Percentiles rank a stretch among this genome's conserved stretches.
Conservation (phyloP, 768 basidiomycete species). For the Mycena epipterygia region DNA sequence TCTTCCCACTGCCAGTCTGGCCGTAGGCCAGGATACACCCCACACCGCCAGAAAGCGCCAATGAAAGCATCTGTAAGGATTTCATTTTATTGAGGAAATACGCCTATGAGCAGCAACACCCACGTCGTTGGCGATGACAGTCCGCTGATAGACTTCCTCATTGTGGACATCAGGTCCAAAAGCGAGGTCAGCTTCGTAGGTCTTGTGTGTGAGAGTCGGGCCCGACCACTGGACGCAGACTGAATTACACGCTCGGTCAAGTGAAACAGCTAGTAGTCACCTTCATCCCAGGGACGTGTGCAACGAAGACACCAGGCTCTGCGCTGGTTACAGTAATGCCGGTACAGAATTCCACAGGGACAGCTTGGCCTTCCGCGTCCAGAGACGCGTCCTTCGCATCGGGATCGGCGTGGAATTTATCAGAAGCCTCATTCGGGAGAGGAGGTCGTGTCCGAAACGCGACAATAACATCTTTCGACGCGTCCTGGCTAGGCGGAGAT, state of each 20-base stretch:
- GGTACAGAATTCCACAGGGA: slow-evolving; percentile 43
- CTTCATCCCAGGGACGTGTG: slow-evolving; percentile 52
- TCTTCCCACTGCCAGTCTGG: slow-evolving; percentile 50
- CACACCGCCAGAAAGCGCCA: slow-evolving; percentile 47
- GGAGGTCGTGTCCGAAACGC: slow-evolving; percentile 53
- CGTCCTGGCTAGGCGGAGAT: slow-evolving; percentile 23
- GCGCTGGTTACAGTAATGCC: slow-evolving; percentile 46
- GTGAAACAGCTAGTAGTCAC: slow-evolving; percentile 17
- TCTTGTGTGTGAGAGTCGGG: slow-evolving; percentile 49
- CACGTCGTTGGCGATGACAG: slow-evolving; percentile 47
- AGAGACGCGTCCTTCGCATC: slow-evolving; percentile 28
- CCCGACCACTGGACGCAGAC: slow-evolving; percentile 46
- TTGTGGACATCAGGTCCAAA: slow-evolving; percentile 48
- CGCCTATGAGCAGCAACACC: slow-evolving; percentile 20
- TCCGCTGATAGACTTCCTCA: slow-evolving; percentile 52
- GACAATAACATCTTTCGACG: slow-evolving; percentile 49
- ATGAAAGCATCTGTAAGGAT: slow-evolving; percentile 40
- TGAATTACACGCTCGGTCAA: slow-evolving; percentile 1
- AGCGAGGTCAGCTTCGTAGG: slow-evolving; percentile 49
- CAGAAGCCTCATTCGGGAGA: slow-evolving; percentile 45
- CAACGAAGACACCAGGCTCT: slow-evolving; percentile 49
- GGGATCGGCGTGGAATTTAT: slow-evolving; percentile 40
- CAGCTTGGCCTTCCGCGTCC: slow-evolving; percentile 4
- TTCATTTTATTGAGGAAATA: neutral
- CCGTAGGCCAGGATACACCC: slow-evolving; percentile 51